Base-by-base conservation (phyloP, 169 alveolate genomes). In the Babesia ovis region DNA sequence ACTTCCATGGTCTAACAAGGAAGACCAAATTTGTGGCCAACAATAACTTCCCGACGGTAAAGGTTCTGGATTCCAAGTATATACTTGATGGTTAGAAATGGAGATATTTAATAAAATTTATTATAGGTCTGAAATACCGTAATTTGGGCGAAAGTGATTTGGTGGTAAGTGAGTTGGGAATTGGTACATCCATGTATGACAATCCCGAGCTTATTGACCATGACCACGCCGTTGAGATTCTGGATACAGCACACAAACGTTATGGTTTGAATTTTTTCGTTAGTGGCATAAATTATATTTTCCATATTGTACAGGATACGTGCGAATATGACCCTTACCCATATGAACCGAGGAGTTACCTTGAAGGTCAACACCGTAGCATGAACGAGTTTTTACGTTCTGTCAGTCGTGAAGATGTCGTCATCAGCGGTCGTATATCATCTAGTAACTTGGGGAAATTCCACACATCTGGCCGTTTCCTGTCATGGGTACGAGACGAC, bases 261-360 rank as follows among this genome's bases (percentile, higher is more conserved):
- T 91, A 87, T 50, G 95, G 95, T 51, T 81, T 91, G 39, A 91
- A 91, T 39, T 91, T 85, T 56, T 91, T 77, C 37, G 92, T 85
- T 46, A 27, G 86, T 53, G 6, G 3, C 23, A 1, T 20, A n/a
- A 6, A 14, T 74, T 9, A 1, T 14, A 39, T 8, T 39, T 39
- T 39, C 14, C n/a, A 39, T 39, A 39, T 9, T 39, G 14, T 0
- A 11, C 83, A 86, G 91, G 95, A 91, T 54, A 87, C 89, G 8
- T 86, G 93, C 45, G 95, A 91, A 50, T 85, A 72, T 60, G 95
- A 89, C 70, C 95, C 95, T 9, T 77, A 85, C 59, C 95, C 95
- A 22, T 68, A 62, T 45, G 91, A 84, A 43, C 93, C 94, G 0
- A 68, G 84, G 48, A 87, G 92, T 41, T 85, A 83, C 64, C 85